A percentile compares a stretch with the other conserved stretches of the same genome.
These are phyloP conservation scores for Suhomyces maxii DNA, from an alignment of 1,139 yeast species.

Conservation along the genomic window DNA sequence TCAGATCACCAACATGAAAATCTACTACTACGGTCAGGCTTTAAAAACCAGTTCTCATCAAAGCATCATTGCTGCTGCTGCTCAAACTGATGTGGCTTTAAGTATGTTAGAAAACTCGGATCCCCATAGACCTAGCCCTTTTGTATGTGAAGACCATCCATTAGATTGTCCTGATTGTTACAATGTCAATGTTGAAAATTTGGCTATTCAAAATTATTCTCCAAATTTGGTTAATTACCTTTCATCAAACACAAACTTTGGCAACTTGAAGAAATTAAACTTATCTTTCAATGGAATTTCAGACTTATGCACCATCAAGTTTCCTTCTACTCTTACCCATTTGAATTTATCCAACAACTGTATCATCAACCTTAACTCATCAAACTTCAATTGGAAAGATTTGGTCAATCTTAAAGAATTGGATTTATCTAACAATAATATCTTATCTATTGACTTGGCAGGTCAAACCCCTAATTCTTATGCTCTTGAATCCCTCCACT, in stretches of 20 bases:
- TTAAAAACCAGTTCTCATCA: neutral
- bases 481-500: slow-evolving; percentile 10
- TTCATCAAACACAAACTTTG: slow-evolving; percentile 1
- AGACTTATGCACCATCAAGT: slow-evolving; percentile 14
- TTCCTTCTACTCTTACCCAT: slow-evolving; percentile 8
- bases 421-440: slow-evolving; percentile 27
- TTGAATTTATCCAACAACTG: slow-evolving; percentile 27
- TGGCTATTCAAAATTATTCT: slow-evolving; percentile 3
- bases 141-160: neutral
- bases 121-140: neutral
- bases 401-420: slow-evolving; percentile 16
- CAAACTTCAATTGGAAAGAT: slow-evolving; percentile 12
- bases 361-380: slow-evolving; percentile 14
- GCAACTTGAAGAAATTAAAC: slow-evolving; percentile 15
- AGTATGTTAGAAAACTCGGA: neutral
- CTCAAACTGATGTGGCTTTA: neutral
- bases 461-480: neutral
- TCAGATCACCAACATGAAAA: slow-evolving; percentile 1
- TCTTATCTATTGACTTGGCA: slow-evolving; percentile 10
- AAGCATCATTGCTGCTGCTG: neutral
- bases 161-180: neutral
- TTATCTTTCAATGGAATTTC: slow-evolving; percentile 24
- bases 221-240: neutral
- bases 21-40: slow-evolving; percentile 1
- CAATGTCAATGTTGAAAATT: slow-evolving; percentile 1